Base-by-base conservation (phyloP, 345 rosid species). In the Eucalyptus cloeziana region DNA sequence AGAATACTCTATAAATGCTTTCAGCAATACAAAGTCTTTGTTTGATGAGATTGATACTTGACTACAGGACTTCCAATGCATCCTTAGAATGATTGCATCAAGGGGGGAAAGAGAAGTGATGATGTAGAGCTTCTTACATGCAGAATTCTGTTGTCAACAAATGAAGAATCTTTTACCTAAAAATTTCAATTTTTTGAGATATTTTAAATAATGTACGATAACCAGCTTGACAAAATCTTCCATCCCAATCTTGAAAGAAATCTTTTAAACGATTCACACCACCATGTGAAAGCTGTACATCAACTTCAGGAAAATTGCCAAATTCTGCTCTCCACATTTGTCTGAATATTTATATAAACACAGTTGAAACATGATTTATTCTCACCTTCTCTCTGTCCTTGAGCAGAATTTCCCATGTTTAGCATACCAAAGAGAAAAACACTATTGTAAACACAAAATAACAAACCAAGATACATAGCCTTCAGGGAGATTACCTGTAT, bases 401-500 rank as follows among this genome's bases (percentile, higher is more conserved):
- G 80, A 5, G 24, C 22, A 69, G 80, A 31, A 33, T 69, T 8
- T 69, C 43, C 37, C 13, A 2, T 33, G 22, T 33, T 31, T 40
- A 33, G 80, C 80, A 69, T 33, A 69, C 40, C 87, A 47, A 10
- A 49, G 56, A 86, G 52, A 19, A 51, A 33, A 31, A 15, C 54
- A 56, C 22, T 21, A 86, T 51, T 14, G 54, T 3, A 25, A 86
- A 45, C 87, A 19, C 64, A 49, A 86, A 50, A 51, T 13, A 86
- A 6, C 44, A 86, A 51, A 51, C 64, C 54, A 76, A 76, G 83
- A 37, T 71, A 37, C 47, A 37, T 76, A 76, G 83, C 83, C 45
- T 31, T 17, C 9, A 69, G 47, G 47, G 14, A 21, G 47, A 21
- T 76, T 71, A 96, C 98, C 99, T 89, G 90, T 88, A 90, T 90